Evolutionary conservation across 2,329 filamentous ascomycete genomes (phyloP), one percentile per base, ranked within the genome.

Genomic region (Chrysoporthe puriensis): DNA sequence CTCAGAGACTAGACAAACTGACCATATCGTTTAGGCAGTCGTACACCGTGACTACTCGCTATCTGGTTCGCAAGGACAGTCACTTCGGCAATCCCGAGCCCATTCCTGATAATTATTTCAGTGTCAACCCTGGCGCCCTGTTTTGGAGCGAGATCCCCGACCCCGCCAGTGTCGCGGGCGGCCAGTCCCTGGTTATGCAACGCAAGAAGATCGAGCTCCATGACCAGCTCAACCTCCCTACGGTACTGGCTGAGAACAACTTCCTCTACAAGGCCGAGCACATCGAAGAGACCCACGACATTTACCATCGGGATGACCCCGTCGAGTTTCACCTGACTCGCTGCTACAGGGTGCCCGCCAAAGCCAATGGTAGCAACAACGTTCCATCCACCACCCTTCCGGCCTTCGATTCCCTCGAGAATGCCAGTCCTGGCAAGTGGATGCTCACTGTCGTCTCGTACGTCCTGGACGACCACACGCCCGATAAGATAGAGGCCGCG

Each of bases 131-230:
- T 0, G 86, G 85, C 21, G 81, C 83, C 3, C 74, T 90, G 67
- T 79, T 84, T 57, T 90, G 86, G 86, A 83, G 80, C 6, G 88
- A 90, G 71, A 80, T 89, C 57, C 88, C 88, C 1, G 88, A 90
- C 69, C 86, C 87, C 18, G 78, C 82, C 1, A 67, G 65, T 44
- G 58, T 67, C 43, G 65, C 68, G 6, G 68, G 68, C 52, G 79
- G 79, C 34, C 79, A 79, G 14, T 78, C 80, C n/a, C 80, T 83
- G 13, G 59, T 87, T 44, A 84, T 80, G 11, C 83, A 86, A 73
- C 80, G 86, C 50, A 86, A 85, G 73, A 85, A 84, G 75, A 79
- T 87, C 7, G 86, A 88, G 71, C 82, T 88, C n/a, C 81, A 83
- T 72, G 80, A 83, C 1, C 83, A 85, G 71, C 81, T 76, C 62